A percentile compares a stretch with the other conserved stretches of the same genome.
These are phyloP conservation scores for Cercophora newfieldiana DNA, from an alignment of 495 filamentous ascomycete genomes.

Conservation along the genomic window DNA sequence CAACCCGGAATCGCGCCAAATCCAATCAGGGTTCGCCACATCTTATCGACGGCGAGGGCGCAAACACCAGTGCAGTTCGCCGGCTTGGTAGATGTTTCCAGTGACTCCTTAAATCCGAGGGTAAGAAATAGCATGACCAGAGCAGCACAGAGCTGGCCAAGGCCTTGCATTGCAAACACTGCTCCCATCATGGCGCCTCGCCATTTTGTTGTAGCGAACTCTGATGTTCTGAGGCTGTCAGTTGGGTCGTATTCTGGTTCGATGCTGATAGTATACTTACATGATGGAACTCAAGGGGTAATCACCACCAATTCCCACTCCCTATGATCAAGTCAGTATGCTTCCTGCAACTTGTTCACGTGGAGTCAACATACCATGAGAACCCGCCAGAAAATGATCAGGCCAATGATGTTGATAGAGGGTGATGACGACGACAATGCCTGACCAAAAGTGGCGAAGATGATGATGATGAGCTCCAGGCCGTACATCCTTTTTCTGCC, in stretches of 20 bases:
- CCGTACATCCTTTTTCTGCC: constrained; percentile 87
- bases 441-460: constrained; percentile 79
- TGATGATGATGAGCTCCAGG: constrained; percentile 84
- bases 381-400: constrained; percentile 88
- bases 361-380: constrained; percentile 58
- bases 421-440: constrained; percentile 66
- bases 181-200: constrained; percentile 80
- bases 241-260: too few relatives aligned
- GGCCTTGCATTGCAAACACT: constrained; percentile 82
- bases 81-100: constrained; percentile 50
- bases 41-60: constrained; percentile 73
- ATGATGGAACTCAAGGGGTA: constrained; percentile 86
- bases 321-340: constrained; percentile 38
- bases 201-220: constrained; percentile 77
- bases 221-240: constrained; percentile 52
- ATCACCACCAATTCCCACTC: constrained; percentile 81
- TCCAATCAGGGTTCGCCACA: constrained; percentile 80
- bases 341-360: neutral
- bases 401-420: constrained; percentile 68
- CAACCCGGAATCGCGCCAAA: constrained; percentile 77
- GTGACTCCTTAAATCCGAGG: constrained; percentile 69
- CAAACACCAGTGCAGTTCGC: constrained; percentile 63
- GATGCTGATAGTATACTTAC: too few relatives aligned
- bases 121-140: constrained; percentile 71
- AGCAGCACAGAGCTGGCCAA: constrained; percentile 72